Conservation (phyloP, 1,284 basidiomycete genomes). For the Malassezia brasiliensis region DNA sequence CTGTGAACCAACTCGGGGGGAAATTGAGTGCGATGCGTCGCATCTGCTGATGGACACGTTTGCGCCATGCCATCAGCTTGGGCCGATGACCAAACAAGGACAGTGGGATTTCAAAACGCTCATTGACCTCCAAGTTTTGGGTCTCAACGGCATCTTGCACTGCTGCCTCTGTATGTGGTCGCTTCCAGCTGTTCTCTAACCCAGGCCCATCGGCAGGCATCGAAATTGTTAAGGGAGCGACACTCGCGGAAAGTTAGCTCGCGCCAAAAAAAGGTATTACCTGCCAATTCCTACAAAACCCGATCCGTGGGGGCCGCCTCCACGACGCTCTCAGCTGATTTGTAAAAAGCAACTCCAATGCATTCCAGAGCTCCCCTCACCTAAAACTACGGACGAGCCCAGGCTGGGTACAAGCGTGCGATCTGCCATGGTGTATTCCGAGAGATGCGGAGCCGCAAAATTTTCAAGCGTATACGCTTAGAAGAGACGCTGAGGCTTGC, state of each 20-base stretch:
- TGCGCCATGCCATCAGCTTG: background rate
- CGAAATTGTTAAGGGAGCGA: too few species aligned
- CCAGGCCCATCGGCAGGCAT: background rate
- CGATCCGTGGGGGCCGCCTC: too few species aligned
- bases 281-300: too few species aligned
- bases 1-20: constrained; percentile 32
- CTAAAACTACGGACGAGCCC: constrained; percentile 4
- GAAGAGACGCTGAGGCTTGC: constrained; percentile 90
- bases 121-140: background rate
- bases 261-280: too few species aligned
- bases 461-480: constrained; percentile 51
- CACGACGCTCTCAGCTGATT: background rate
- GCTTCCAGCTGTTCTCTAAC: background rate
- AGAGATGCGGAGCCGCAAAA: background rate
- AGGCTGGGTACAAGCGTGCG: constrained; percentile 22
- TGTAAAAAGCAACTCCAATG: constrained; percentile 5
- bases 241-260: too few species aligned
- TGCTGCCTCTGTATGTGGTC: background rate
- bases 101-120: too few species aligned
- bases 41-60: background rate
- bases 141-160: background rate
- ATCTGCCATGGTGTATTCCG: constrained; percentile 18
- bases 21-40: constrained; percentile 17
- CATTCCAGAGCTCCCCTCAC: constrained; percentile 20
- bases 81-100: too few species aligned